A percentile compares a stretch with the other conserved stretches of the same genome.
phyloP scores from a whole-genome alignment of 148 eudicot genomes.

The Selenicereus undatus region DNA sequence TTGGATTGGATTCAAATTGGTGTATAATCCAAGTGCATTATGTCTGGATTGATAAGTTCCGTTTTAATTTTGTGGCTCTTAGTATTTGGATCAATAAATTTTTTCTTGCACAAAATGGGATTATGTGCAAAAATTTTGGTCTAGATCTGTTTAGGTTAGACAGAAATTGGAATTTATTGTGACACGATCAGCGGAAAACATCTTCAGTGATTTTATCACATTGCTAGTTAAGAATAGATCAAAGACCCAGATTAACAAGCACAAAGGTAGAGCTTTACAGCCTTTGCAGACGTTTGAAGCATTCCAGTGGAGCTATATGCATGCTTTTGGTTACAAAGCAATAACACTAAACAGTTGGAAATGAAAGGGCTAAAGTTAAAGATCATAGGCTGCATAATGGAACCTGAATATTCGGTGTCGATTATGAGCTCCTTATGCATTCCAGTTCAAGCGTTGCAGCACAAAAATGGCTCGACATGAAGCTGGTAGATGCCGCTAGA shows the following conservation, averaged over 20 bases:
- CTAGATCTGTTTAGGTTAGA: too few relatives aligned
- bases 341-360: neutral
- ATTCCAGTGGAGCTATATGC: neutral
- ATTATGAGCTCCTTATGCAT: neutral
- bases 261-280: neutral
- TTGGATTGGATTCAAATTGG: too few relatives aligned
- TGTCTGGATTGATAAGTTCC: too few relatives aligned
- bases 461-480: neutral
- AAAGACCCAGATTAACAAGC: neutral
- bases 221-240: neutral
- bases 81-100: too few relatives aligned
- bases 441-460: neutral
- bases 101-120: too few relatives aligned
- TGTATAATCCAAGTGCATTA: too few relatives aligned
- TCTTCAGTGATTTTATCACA: neutral
- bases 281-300: neutral
- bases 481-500: neutral
- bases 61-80: too few relatives aligned
- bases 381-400: neutral
- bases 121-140: too few relatives aligned
- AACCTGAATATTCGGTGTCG: constrained; percentile 14
- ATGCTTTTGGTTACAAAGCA: neutral
- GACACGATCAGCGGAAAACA: too few relatives aligned
- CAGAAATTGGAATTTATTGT: too few relatives aligned
- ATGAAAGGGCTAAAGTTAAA: neutral